Conservation (phyloP, 331 rosid genomes). For the Quercus tomentella region DNA sequence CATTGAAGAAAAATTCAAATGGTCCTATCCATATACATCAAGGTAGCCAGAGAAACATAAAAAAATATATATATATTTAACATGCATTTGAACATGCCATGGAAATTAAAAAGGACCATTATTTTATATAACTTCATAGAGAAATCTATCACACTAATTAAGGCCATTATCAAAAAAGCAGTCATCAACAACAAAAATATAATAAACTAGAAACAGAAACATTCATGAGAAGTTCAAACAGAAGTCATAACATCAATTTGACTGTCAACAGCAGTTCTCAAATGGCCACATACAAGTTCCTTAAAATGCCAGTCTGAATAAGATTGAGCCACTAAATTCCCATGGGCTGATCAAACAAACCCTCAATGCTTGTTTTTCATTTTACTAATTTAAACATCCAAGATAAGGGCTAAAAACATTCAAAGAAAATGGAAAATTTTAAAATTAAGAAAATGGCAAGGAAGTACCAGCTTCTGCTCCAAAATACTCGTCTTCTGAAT, state of each 20-base stretch:
- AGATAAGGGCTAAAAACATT: constrained; percentile 5
- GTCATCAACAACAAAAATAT: background rate
- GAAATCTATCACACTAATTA: background rate
- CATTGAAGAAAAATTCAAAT: too few relatives aligned
- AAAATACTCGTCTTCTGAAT: constrained; percentile 30
- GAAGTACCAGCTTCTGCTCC: constrained; percentile 61
- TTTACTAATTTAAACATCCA: background rate
- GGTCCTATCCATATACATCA: too few relatives aligned
- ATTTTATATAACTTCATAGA: background rate
- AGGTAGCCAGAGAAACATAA: too few relatives aligned
- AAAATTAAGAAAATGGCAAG: constrained; percentile 6
- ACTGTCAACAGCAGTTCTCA: background rate
- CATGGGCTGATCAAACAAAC: constrained; percentile 7
- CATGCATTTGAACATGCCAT: too few relatives aligned
- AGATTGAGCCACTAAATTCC: background rate
- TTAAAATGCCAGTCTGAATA: background rate
- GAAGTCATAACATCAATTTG: background rate
- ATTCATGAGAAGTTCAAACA: background rate
- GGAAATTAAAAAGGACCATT: background rate
- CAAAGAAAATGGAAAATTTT: constrained; percentile 3
- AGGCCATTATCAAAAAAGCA: background rate
- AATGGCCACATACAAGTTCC: background rate
- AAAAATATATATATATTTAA: too few relatives aligned
- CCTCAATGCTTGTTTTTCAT: background rate
- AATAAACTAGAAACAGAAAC: background rate